Conservation (phyloP, 129 eudicot genomes). For the Calendula officinalis region DNA sequence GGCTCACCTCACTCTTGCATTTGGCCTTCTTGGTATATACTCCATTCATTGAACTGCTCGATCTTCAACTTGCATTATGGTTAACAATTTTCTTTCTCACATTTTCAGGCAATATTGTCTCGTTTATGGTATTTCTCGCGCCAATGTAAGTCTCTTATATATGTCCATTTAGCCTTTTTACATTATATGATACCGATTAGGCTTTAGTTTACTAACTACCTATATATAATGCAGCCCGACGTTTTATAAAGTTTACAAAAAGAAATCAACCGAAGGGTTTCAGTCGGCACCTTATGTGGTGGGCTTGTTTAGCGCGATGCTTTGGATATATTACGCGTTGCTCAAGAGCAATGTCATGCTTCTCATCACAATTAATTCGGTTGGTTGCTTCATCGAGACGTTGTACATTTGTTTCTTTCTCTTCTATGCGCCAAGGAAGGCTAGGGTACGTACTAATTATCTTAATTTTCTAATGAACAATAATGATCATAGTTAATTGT, state of each 20-base stretch:
- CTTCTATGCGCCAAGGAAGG: conserved; percentile 49
- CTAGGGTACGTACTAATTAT: conserved; percentile 34
- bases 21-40: conserved; percentile 25
- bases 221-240: conserved; percentile 70
- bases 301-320: conserved; percentile 66
- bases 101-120: conserved; percentile 54
- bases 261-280: conserved; percentile 69
- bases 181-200: no score
- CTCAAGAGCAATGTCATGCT: conserved; percentile 51
- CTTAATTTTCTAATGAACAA: no score
- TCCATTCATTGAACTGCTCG: neutral
- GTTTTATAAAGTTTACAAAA: conserved; percentile 56
- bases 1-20: conserved; percentile 27
- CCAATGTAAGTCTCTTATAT: conserved; percentile 59
- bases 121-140: conserved; percentile 62
- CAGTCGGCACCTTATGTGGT: conserved; percentile 69
- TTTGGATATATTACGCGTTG: conserved; percentile 65
- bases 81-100: neutral
- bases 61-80: neutral
- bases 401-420: conserved; percentile 56
- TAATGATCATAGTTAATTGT: no score
- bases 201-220: no score
- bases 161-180: no score
- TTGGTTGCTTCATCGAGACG: conserved; percentile 57
- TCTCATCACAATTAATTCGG: conserved; percentile 60